A percentile compares a stretch with the other conserved stretches of the same genome.
phyloP scores from a whole-genome alignment of 2,329 filamentous ascomycete species.

The Exophiala calicioides region DNA sequence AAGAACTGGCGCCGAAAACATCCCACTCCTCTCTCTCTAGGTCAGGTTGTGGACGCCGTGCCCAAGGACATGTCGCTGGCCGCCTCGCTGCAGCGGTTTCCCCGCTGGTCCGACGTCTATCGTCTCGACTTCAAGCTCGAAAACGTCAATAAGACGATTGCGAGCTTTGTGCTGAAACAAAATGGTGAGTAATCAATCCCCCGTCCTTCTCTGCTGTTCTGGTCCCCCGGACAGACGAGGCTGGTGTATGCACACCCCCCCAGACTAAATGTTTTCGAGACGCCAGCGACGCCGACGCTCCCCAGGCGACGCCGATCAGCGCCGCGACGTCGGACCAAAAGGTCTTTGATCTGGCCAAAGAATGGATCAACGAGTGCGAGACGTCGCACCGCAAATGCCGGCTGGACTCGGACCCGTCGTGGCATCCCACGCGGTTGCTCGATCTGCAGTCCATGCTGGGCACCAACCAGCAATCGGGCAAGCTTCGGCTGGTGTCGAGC shows the following conservation, averaged over 20 bases:
- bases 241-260: no score
- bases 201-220: no score
- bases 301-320: constrained; percentile 5
- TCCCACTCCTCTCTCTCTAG: no score
- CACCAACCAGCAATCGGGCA: background rate
- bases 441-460: constrained; percentile 5
- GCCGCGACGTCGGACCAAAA: constrained; percentile 5
- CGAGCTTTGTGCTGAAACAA: constrained; percentile 11
- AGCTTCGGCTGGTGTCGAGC: constrained; percentile 3
- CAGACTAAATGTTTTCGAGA: background rate
- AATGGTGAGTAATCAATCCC: constrained; percentile 4
- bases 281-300: background rate
- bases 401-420: background rate
- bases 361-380: constrained; percentile 12
- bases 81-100: background rate
- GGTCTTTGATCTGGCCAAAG: constrained; percentile 8
- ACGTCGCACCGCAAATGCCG: constrained; percentile 4
- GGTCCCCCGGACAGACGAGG: no score
- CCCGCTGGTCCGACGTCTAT: constrained; percentile 2
- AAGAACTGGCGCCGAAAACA: background rate
- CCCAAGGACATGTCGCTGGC: no score
- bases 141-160: background rate
- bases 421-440: constrained; percentile 13
- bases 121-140: constrained; percentile 14
- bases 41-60: no score